phyloP scores from a whole-genome alignment of 2,329 filamentous ascomycete genomes.

The Penicillium hesseltinei region DNA sequence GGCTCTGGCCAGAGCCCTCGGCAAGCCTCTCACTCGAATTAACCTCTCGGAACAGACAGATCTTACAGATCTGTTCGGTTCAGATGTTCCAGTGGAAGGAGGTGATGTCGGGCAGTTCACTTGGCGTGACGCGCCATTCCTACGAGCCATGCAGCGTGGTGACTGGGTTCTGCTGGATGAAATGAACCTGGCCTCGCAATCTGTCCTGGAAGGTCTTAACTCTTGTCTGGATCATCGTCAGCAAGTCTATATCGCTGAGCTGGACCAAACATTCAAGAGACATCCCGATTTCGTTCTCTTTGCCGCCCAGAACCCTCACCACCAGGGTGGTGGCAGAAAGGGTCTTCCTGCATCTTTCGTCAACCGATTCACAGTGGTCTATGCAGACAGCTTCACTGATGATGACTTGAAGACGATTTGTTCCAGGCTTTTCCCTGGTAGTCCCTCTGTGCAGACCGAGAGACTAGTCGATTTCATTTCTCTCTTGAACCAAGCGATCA shows the following conservation, averaged over 20 bases:
- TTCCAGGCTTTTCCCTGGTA: slow-evolving; percentile 67
- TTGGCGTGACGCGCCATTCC: slow-evolving; percentile 92
- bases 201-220: slow-evolving; percentile 92
- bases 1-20: slow-evolving; percentile 75
- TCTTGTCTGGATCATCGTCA: slow-evolving; percentile 95
- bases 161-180: slow-evolving; percentile 97
- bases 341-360: slow-evolving; percentile 94
- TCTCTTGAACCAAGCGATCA: slow-evolving; percentile 69
- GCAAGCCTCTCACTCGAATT: slow-evolving; percentile 82
- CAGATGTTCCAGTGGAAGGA: slow-evolving; percentile 93
- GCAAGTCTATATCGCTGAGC: slow-evolving; percentile 90
- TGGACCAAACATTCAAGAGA: slow-evolving; percentile 88
- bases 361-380: slow-evolving; percentile 96
- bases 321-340: slow-evolving; percentile 93
- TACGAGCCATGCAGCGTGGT: slow-evolving; percentile 93
- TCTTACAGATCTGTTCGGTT: slow-evolving; percentile 94
- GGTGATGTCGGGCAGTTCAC: slow-evolving; percentile 85
- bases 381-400: slow-evolving; percentile 82
- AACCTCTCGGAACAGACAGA: slow-evolving; percentile 98
- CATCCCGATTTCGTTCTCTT: slow-evolving; percentile 92
- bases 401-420: slow-evolving; percentile 83
- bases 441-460: slow-evolving; percentile 59
- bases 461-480: slow-evolving; percentile 78
- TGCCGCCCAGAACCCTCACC: slow-evolving; percentile 94
- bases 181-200: slow-evolving; percentile 98